phyloP scores from a whole-genome alignment of 2,329 filamentous ascomycete genomes.

The Pseudogymnoascus sp. region DNA sequence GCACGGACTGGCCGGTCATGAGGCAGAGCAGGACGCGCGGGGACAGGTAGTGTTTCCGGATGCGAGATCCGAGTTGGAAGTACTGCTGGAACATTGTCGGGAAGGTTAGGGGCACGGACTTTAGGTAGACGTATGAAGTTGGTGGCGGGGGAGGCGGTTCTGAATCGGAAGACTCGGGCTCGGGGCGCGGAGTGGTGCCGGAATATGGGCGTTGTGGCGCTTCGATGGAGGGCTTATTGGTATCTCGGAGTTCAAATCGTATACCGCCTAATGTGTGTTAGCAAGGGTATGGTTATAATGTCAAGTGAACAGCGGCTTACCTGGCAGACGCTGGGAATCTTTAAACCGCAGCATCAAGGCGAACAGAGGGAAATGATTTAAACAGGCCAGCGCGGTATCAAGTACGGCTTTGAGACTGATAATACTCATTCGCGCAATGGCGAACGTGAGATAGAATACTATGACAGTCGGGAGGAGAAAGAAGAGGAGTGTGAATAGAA shows the following conservation, averaged over 20 bases:
- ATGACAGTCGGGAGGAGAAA: conserved; percentile 91
- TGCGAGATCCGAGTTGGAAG: conserved; percentile 84
- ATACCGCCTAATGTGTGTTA: conserved; percentile 54
- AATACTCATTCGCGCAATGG: conserved; percentile 86
- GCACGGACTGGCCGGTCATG: conserved; percentile 83
- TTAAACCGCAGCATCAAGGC: conserved; percentile 94
- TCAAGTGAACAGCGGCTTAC: conserved; percentile 35
- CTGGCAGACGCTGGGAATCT: conserved; percentile 81
- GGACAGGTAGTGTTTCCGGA: conserved; percentile 91
- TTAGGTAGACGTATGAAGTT: conserved; percentile 78
- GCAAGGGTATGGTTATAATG: background rate
- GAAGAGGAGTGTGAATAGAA: conserved; percentile 89
- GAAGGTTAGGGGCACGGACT: conserved; percentile 85
- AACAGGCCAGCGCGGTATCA: conserved; percentile 82
- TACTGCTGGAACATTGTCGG: conserved; percentile 97
- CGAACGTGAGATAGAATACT: conserved; percentile 96
- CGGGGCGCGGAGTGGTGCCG: background rate
- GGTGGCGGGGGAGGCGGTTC: conserved; percentile 37
- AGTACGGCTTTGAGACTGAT: conserved; percentile 86
- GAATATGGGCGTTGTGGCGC: background rate
- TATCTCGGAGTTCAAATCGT: conserved; percentile 80
- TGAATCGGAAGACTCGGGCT: background rate
- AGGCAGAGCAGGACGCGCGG: conserved; percentile 82
- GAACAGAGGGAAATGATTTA: conserved; percentile 97
- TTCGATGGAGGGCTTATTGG: conserved; percentile 37